phyloP scores from a whole-genome alignment of 2,329 filamentous ascomycete genomes.

The Ceratocystis diversiconidia region DNA sequence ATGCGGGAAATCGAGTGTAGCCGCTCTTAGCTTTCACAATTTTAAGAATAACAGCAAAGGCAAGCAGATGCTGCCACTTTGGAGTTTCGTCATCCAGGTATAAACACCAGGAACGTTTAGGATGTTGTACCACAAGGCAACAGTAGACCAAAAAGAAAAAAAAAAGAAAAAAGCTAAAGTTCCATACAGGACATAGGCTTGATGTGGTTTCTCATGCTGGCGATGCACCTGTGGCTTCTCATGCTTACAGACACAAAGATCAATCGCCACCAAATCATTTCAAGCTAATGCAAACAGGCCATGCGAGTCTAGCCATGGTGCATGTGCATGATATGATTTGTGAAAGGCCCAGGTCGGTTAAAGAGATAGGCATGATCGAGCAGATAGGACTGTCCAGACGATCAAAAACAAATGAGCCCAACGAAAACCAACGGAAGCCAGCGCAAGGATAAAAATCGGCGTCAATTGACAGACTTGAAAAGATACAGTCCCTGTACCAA shows the following conservation, averaged over 20 bases:
- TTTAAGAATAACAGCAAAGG: background rate
- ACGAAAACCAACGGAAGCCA: too few species aligned
- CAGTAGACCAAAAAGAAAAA: background rate
- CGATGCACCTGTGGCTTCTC: too few species aligned
- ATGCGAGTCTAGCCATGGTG: background rate
- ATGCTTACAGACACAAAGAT: background rate
- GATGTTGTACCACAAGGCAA: background rate
- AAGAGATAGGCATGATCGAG: background rate
- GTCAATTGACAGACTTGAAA: constrained; percentile 1
- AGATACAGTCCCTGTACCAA: background rate
- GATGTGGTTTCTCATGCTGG: background rate
- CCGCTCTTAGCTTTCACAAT: background rate
- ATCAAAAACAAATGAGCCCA: too few species aligned
- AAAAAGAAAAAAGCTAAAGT: background rate
- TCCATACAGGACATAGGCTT: background rate
- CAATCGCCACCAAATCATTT: background rate
- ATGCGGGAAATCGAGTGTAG: background rate
- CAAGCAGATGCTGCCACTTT: too few species aligned
- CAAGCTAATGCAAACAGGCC: background rate
- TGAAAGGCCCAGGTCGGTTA: background rate
- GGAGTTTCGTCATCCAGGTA: background rate
- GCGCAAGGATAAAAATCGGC: background rate
- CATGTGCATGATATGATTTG: background rate
- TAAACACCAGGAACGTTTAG: background rate
- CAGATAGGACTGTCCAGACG: too few species aligned